phyloP scores from a whole-genome alignment of 2,329 filamentous ascomycete species.

The Fusarium brevicatenulatum region DNA sequence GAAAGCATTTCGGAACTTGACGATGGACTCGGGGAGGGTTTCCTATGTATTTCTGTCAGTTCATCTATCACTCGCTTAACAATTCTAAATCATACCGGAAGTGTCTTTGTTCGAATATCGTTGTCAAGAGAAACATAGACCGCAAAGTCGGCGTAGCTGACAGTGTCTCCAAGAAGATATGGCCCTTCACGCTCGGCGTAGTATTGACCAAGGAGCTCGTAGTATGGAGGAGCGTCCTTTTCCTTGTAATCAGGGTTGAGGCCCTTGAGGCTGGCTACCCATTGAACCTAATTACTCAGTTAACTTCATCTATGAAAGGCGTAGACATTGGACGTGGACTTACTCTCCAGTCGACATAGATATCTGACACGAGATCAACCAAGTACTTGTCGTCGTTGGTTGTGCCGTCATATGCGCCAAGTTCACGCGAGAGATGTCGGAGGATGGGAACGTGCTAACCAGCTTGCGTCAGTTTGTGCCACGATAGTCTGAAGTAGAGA shows the following conservation, averaged over 20 bases:
- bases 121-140: slow-evolving; percentile 54
- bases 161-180: slow-evolving; percentile 49
- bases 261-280: slow-evolving; percentile 43
- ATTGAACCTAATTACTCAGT: slow-evolving; percentile 18
- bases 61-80: rapidly evolving
- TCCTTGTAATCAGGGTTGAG: slow-evolving; percentile 47
- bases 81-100: slow-evolving; percentile 46
- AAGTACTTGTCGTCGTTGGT: slow-evolving; percentile 51
- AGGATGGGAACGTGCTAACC: slow-evolving; percentile 40
- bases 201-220: slow-evolving; percentile 44
- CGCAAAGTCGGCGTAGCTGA: slow-evolving; percentile 53
- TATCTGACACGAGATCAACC: slow-evolving; percentile 50
- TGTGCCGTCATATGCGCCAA: slow-evolving; percentile 50
- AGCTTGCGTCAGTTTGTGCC: not conserved
- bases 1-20: slow-evolving; percentile 2
- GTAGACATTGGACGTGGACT: rapidly evolving
- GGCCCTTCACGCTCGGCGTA: slow-evolving; percentile 47
- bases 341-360: slow-evolving; percentile 55
- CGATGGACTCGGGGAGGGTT: not conserved
- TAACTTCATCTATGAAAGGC: not conserved
- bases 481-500: rapidly evolving
- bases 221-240: slow-evolving; percentile 44
- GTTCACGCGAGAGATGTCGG: slow-evolving; percentile 50
- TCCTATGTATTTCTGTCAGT: not conserved
- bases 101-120: slow-evolving; percentile 46